Conservation (phyloP, 2,329 filamentous ascomycete genomes). For the Zarea fungicola region DNA sequence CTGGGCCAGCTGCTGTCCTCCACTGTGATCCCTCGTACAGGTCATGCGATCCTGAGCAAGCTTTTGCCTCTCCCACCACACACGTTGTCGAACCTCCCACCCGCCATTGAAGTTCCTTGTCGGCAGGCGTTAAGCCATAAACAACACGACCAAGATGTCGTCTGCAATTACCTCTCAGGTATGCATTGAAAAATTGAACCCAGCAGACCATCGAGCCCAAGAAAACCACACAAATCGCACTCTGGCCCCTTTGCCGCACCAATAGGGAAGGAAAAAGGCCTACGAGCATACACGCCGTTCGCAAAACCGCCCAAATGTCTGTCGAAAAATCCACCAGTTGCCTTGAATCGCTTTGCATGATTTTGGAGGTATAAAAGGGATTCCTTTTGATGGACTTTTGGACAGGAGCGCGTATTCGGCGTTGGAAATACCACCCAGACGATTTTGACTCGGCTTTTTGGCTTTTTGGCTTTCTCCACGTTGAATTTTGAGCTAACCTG, state of each 20-base stretch:
- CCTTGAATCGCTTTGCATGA: not conserved
- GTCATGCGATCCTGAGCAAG: slow-evolving; percentile 35
- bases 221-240: not conserved
- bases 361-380: not conserved
- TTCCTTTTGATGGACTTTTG: not conserved
- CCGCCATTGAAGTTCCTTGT: slow-evolving; percentile 32
- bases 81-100: slow-evolving; percentile 25
- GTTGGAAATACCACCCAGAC: not conserved
- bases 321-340: not conserved
- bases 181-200: slow-evolving; percentile 24
- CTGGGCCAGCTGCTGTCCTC: too few relatives aligned
- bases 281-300: not conserved
- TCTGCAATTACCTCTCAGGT: slow-evolving; percentile 51
- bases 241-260: slow-evolving; percentile 3
- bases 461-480: too few relatives aligned
- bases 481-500: slow-evolving; percentile 12
- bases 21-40: slow-evolving; percentile 23
- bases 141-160: slow-evolving; percentile 53
- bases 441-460: not conserved
- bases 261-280: not conserved
- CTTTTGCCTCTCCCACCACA: slow-evolving; percentile 23
- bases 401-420: not conserved
- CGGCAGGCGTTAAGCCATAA: slow-evolving; percentile 45
- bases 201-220: not conserved
- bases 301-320: not conserved